Evolutionary conservation across 768 basidiomycete genomes (phyloP), one percentile per base, ranked within the genome.

Genomic region (Leccinellum rugosiceps): DNA sequence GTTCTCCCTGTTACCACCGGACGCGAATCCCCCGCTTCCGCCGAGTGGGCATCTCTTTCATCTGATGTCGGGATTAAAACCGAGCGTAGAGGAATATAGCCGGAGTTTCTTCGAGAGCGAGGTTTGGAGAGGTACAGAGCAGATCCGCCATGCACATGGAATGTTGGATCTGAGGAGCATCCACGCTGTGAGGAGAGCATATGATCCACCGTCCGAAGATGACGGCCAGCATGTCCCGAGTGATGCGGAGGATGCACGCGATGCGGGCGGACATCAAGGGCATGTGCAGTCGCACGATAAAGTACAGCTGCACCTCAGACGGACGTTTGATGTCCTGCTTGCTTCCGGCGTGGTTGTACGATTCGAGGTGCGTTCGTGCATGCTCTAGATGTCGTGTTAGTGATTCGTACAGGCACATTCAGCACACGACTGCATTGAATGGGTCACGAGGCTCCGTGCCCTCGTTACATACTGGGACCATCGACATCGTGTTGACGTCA

Each of bases 401-500:
- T 53, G 25, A 51, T 46, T 32, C 28, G 44, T 59, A 43, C 41
- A 94, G 91, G 78, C 85, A 35, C 76, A 87, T 75, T 85, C 86
- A 23, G 76, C 82, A 54, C 75, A 68, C 31, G 78, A 87, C 46
- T 90, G 90, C 0, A 68, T 86, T 50, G 94, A 98, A 67, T 98
- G 95, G 96, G 84, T 97, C 50, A 80, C 83, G 50, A 80, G 86
- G 41, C 80, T 98, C 4, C 82, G 83, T 17, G 81, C 81, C 26
- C 78, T 95, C 32, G 73, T 87, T 41, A 69, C 75, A 4, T 98
- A 94, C 67, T 98, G 94, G 94, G 85, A 80, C 53, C 78, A 83
- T 47, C 81, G 87, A 21, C 88, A 94, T 63, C 81, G 83, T 25
- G 77, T 80, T 44, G 93, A 95, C 65, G 87, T 92, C 14, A 78